Evolutionary conservation across 768 basidiomycete species (phyloP).

Genomic region (Cytidiella melzeri): DNA sequence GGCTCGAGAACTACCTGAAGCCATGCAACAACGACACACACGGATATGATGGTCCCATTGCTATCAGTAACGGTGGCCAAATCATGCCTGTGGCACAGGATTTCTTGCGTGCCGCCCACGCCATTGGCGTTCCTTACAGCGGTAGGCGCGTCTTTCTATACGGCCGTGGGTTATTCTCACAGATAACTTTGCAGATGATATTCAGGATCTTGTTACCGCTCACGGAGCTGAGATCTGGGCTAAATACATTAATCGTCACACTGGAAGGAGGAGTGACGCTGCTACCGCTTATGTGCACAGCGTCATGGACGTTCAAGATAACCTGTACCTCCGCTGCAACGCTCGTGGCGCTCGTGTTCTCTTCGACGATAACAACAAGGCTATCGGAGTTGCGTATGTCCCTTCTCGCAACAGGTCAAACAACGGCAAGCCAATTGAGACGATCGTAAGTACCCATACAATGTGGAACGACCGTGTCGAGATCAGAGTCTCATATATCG

Average conservation of each 20-base stretch:
- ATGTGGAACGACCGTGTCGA: not conserved
- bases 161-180: not conserved
- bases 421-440: constrained; percentile 46
- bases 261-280: constrained; percentile 65
- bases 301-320: constrained; percentile 62
- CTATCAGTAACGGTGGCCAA: constrained; percentile 64
- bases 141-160: constrained; percentile 32
- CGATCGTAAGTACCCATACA: constrained; percentile 33
- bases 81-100: constrained; percentile 61
- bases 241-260: constrained; percentile 71
- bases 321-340: constrained; percentile 62
- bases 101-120: constrained; percentile 58
- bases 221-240: constrained; percentile 71
- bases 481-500: no score
- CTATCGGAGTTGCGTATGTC: constrained; percentile 67
- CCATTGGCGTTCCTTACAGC: constrained; percentile 58
- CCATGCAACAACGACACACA: constrained; percentile 60
- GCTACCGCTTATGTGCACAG: constrained; percentile 69
- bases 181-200: constrained; percentile 42
- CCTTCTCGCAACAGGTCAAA: constrained; percentile 55
- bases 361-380: constrained; percentile 61
- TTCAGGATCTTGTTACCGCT: constrained; percentile 56
- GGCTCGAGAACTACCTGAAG: constrained; percentile 74
- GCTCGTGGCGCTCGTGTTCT: constrained; percentile 64
- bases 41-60: constrained; percentile 70